Conservation (phyloP, 371 early-diverging fungal species). For the Dentiscutata heterogama region DNA sequence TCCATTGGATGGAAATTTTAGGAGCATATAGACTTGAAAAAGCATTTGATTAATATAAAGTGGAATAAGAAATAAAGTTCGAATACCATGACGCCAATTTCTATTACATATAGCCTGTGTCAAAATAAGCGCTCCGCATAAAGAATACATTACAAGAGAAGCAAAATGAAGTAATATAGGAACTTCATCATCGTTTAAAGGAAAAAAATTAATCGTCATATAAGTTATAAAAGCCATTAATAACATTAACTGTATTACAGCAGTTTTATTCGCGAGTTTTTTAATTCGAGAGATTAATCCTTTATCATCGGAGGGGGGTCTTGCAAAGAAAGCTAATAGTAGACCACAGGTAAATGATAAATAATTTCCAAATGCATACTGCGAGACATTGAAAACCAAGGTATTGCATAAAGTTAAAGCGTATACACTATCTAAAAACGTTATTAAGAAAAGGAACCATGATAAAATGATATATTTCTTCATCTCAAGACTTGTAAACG, state of each 20-base stretch:
- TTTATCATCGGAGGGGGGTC: not conserved
- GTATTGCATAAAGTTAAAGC: not conserved
- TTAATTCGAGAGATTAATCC: not conserved
- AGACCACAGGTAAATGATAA: slow-evolving; percentile 8
- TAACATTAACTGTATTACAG: not conserved
- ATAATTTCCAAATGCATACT: slow-evolving; percentile 16
- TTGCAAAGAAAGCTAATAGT: slow-evolving; percentile 12
- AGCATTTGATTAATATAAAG: slow-evolving; percentile 24
- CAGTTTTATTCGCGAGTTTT: slow-evolving; percentile 10
- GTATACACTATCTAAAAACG: not conserved
- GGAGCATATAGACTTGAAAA: slow-evolving; percentile 7
- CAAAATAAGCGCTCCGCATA: slow-evolving; percentile 14
- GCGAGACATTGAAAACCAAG: not conserved
- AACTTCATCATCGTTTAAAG: not conserved
- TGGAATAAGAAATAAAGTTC: not conserved
- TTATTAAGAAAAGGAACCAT: not conserved
- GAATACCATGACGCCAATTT: not conserved
- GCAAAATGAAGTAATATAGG: not conserved
- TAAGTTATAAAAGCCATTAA: slow-evolving; percentile 11
- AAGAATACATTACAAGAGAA: slow-evolving; percentile 15
- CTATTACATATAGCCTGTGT: slow-evolving; percentile 10
- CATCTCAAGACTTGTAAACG: not conserved
- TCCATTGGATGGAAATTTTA: not conserved
- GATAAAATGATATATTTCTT: not conserved
- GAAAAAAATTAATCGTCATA: slow-evolving; percentile 18